Percentiles rank a stretch among this genome's conserved stretches.
Conservation (phyloP, 2,329 filamentous ascomycete genomes). For the Fusarium sp. region DNA sequence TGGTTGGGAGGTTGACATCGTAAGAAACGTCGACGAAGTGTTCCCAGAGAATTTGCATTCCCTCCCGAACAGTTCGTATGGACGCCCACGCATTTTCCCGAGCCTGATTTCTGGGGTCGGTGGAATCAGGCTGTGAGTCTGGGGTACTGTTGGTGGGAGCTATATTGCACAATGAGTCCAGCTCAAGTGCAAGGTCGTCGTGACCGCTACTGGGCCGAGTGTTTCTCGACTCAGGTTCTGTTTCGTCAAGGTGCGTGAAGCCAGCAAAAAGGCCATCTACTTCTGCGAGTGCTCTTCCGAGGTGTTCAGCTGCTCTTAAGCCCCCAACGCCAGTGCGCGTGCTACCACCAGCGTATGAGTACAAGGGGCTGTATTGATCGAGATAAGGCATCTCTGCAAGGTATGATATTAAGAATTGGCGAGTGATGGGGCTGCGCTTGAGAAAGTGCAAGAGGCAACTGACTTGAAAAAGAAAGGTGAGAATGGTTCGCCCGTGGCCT, state of each 20-base stretch:
- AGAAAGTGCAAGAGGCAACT: not conserved
- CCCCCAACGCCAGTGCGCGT: not conserved
- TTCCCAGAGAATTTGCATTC: constrained; percentile 12
- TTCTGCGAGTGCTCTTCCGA: constrained; percentile 10
- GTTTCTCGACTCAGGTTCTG: not conserved
- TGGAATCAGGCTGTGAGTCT: not conserved
- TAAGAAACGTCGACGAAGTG: not conserved
- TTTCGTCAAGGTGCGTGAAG: constrained; percentile 13
- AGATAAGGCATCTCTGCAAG: not conserved
- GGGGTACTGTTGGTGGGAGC: fast-evolving
- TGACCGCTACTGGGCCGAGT: fast-evolving
- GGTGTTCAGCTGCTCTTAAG: not conserved
- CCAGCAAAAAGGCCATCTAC: constrained; percentile 29
- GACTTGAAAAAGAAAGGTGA: not conserved
- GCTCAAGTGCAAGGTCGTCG: not conserved
- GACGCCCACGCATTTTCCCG: constrained; percentile 4
- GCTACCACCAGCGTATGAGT: not conserved
- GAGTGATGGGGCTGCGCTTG: too few species aligned
- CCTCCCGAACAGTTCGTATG: constrained; percentile 7
- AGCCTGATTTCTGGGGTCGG: not conserved
- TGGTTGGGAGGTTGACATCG: not conserved
- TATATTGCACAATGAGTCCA: not conserved
- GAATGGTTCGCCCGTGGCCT: not conserved
- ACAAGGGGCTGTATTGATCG: not conserved
- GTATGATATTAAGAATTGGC: fast-evolving